phyloP scores from a whole-genome alignment of 2,329 filamentous ascomycete genomes.

The Hawksworthiomyces lignivorus region DNA sequence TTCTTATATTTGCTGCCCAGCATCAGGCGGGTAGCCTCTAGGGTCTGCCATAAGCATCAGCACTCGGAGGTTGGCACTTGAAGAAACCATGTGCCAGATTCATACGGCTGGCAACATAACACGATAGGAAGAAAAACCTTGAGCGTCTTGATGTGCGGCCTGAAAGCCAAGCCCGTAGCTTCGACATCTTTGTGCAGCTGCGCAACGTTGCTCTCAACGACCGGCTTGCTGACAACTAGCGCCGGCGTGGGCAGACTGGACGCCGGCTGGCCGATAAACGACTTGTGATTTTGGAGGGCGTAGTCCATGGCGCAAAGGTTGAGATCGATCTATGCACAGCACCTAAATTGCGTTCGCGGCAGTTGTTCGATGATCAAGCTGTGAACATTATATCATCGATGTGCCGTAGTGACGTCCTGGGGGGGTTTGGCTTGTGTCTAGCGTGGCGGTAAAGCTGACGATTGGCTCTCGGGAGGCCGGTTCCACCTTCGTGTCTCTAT shows the following conservation, averaged over 20 bases:
- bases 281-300: slow-evolving; percentile 23
- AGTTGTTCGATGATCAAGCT: too few relatives aligned
- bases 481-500: too few relatives aligned
- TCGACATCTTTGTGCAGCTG: slow-evolving; percentile 31
- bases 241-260: slow-evolving; percentile 31
- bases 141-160: slow-evolving; percentile 37
- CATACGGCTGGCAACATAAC: too few relatives aligned
- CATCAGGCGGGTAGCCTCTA: slow-evolving; percentile 29
- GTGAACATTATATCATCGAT: too few relatives aligned
- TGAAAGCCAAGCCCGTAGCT: slow-evolving; percentile 27
- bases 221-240: slow-evolving; percentile 29
- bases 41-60: slow-evolving; percentile 22
- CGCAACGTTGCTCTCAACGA: slow-evolving; percentile 30
- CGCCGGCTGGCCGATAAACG: slow-evolving; percentile 27
- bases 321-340: too few relatives aligned
- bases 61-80: not conserved
- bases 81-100: slow-evolving; percentile 31
- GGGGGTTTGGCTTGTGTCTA: too few relatives aligned
- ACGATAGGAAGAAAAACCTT: too few relatives aligned
- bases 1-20: too few relatives aligned
- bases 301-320: slow-evolving; percentile 20
- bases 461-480: too few relatives aligned
- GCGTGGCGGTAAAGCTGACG: too few relatives aligned
- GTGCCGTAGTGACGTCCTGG: too few relatives aligned
- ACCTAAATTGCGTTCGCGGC: too few relatives aligned